A percentile compares a stretch with the other conserved stretches of the same genome.
Conservation (phyloP, 768 basidiomycete genomes). For the Lyophyllum atratum region DNA sequence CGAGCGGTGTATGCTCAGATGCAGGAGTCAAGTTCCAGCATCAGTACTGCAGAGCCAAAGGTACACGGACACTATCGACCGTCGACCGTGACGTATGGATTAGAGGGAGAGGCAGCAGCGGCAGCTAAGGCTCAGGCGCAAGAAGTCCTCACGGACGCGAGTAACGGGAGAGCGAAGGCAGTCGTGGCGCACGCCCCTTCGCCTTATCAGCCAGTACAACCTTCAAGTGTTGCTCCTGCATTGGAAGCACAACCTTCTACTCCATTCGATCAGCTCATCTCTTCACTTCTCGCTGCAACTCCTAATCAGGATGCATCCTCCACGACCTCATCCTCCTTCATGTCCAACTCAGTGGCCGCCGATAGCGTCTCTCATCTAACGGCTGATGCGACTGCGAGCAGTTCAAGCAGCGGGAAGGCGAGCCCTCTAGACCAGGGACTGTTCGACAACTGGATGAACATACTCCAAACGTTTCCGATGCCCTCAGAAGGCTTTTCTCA, state of each 20-base stretch:
- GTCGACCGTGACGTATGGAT: constrained; percentile 32
- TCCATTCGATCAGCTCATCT: constrained; percentile 41
- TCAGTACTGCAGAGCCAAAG: constrained; percentile 13
- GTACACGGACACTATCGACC: constrained; percentile 33
- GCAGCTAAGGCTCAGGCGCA: constrained; percentile 10
- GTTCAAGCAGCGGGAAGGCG: background rate
- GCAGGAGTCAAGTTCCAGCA: background rate
- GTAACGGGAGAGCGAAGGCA: constrained; percentile 12
- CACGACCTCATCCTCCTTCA: background rate
- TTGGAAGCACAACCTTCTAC: constrained; percentile 20
- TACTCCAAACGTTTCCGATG: constrained; percentile 47
- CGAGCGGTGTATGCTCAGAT: background rate
- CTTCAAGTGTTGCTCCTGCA: background rate
- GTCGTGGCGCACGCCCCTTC: background rate
- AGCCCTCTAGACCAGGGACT: constrained; percentile 36
- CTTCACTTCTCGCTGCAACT: constrained; percentile 37
- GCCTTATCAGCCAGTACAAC: constrained; percentile 5
- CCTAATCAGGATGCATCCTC: constrained; percentile 9
- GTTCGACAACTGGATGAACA: constrained; percentile 53
- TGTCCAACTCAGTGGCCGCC: background rate
- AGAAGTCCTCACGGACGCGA: constrained; percentile 29
- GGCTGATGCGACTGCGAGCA: background rate
- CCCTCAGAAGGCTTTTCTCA: constrained; percentile 29
- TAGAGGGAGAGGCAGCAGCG: constrained; percentile 16
- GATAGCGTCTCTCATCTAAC: too few relatives aligned